phyloP scores from a whole-genome alignment of 371 early-diverging fungal species.

The Fennellomyces sp. region DNA sequence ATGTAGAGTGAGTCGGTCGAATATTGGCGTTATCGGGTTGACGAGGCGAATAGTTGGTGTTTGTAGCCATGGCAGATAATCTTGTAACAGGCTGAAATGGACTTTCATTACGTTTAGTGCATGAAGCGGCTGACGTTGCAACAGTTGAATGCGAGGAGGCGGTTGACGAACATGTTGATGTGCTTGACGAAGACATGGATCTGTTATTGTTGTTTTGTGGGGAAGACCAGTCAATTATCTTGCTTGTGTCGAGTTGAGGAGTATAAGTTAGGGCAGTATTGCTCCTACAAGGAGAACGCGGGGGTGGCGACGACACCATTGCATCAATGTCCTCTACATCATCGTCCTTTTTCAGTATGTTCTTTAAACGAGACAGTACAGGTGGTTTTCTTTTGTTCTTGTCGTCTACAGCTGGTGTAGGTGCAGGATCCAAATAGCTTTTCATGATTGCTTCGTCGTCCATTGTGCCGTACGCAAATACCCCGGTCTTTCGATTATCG shows the following conservation, averaged over 20 bases:
- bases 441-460: slow-evolving; percentile 10
- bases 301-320: not conserved
- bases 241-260: not conserved
- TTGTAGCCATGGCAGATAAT: slow-evolving; percentile 6
- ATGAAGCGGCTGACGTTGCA: not conserved
- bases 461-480: not conserved
- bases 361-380: not conserved
- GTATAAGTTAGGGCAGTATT: not conserved
- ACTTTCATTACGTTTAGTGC: not conserved
- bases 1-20: too few species aligned
- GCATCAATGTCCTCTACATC: not conserved
- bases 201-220: not conserved
- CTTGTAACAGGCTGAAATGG: not conserved
- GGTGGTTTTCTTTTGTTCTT: not conserved
- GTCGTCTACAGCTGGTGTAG: not conserved
- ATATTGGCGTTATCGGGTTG: too few species aligned
- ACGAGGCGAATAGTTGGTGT: too few species aligned
- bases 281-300: slow-evolving; percentile 7
- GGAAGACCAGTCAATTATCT: not conserved
- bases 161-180: not conserved
- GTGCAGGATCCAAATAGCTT: slow-evolving; percentile 8
- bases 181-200: not conserved
- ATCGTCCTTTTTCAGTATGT: not conserved
- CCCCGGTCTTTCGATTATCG: too few species aligned
- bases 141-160: not conserved